Evolutionary conservation across 208 protist genomes (phyloP).

Genomic region (Blastocrithidia nonstop): DNA sequence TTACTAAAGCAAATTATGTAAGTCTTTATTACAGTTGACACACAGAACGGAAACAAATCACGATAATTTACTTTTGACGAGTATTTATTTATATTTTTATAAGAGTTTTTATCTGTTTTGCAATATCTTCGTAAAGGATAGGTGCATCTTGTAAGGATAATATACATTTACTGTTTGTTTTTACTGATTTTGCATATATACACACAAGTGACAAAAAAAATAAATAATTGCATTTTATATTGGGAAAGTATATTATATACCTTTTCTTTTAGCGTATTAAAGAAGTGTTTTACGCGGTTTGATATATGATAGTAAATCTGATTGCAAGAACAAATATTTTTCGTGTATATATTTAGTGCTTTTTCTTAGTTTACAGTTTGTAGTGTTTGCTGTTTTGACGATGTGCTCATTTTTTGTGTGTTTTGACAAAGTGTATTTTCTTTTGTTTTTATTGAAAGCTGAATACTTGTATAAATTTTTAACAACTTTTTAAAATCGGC

Average conservation of each 20-base stretch:
- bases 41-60: too few relatives aligned
- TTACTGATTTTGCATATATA: slow-evolving; percentile 7
- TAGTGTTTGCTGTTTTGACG: slow-evolving; percentile 1
- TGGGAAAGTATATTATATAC: not conserved
- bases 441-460: too few relatives aligned
- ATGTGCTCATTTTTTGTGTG: too few relatives aligned
- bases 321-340: too few relatives aligned
- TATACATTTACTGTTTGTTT: slow-evolving; percentile 7
- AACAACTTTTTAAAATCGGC: too few relatives aligned
- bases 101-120: not conserved
- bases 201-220: not conserved
- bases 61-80: too few relatives aligned
- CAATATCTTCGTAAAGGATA: slow-evolving; percentile 5
- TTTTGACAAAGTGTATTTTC: too few relatives aligned
- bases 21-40: slow-evolving; percentile 2
- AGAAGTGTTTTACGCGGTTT: too few relatives aligned
- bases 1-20: slow-evolving; percentile 1
- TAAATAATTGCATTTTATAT: not conserved
- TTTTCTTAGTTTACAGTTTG: slow-evolving; percentile 6
- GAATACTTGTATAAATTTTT: too few relatives aligned
- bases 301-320: too few relatives aligned
- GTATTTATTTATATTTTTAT: too few relatives aligned
- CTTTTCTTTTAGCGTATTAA: not conserved
- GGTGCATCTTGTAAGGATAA: not conserved
- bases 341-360: slow-evolving; percentile 8